Evolutionary conservation across 805 yeast genomes (phyloP).

Genomic region (Cyberlindnera suaveolens): DNA sequence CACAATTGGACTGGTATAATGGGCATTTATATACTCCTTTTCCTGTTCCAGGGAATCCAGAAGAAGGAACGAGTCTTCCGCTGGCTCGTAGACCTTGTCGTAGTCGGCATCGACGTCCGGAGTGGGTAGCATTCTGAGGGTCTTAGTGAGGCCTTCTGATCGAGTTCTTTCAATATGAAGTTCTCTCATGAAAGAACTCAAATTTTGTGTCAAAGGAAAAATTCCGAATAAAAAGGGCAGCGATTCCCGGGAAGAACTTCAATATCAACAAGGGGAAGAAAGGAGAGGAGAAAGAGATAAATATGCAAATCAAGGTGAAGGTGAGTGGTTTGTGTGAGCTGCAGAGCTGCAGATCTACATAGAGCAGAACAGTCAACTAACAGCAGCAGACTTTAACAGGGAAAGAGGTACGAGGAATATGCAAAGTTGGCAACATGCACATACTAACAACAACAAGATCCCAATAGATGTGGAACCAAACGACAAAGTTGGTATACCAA

Average conservation of each 20-base stretch:
- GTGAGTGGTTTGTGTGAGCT: constrained; percentile 25
- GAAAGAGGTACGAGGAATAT: constrained; percentile 45
- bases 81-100: constrained; percentile 85
- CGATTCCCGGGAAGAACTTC: too few relatives aligned
- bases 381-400: constrained; percentile 59
- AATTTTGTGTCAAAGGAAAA: neutral
- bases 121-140: constrained; percentile 63
- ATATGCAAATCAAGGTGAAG: constrained; percentile 64
- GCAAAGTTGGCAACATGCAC: neutral
- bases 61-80: constrained; percentile 85
- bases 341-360: too few relatives aligned
- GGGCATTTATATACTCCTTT: constrained; percentile 26
- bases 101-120: constrained; percentile 60
- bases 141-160: too few relatives aligned
- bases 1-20: constrained; percentile 45
- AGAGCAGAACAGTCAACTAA: constrained; percentile 5
- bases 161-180: neutral
- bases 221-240: too few relatives aligned
- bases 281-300: constrained; percentile 1
- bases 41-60: constrained; percentile 75
- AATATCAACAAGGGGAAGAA: too few relatives aligned
- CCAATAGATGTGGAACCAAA: constrained; percentile 67
- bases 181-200: neutral
- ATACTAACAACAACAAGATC: constrained; percentile 33
- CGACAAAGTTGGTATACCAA: constrained; percentile 38